Percentiles rank a stretch among this genome's conserved stretches.
phyloP scores from a whole-genome alignment of 2,329 filamentous ascomycete genomes.

The Sporothrix brunneoviolacea region DNA sequence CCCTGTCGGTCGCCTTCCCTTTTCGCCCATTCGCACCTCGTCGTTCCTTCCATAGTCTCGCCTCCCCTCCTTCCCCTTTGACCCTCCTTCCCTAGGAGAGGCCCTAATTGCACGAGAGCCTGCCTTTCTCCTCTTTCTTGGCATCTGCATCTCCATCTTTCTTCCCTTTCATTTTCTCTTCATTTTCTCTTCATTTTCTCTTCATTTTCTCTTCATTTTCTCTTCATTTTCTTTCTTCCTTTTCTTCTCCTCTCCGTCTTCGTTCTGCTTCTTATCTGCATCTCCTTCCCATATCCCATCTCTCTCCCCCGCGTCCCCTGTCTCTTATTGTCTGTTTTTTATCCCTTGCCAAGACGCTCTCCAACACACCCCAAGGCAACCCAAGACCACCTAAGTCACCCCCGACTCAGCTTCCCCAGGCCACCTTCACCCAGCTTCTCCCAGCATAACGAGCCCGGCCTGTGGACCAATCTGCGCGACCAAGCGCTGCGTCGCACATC shows the following conservation, averaged over 20 bases:
- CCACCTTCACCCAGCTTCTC: no score
- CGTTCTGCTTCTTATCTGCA: no score
- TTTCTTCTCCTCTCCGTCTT: not conserved
- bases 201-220: not conserved
- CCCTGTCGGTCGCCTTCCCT: no score
- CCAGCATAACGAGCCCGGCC: not conserved
- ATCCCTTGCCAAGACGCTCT: constrained; percentile 4
- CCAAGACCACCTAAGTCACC: no score
- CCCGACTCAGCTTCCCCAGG: no score
- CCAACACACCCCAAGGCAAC: no score
- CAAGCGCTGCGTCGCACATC: constrained; percentile 4
- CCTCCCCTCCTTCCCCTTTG: not conserved
- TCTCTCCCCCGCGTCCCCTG: not conserved
- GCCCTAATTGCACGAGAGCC: not conserved
- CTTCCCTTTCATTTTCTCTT: not conserved
- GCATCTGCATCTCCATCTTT: not conserved
- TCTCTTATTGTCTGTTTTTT: not conserved
- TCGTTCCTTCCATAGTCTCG: not conserved
- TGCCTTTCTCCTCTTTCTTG: not conserved
- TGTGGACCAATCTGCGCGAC: constrained; percentile 5
- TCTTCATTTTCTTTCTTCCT: not conserved
- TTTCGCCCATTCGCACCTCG: not conserved
- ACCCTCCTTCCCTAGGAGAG: no score
- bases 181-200: not conserved
- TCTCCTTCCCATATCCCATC: not conserved